phyloP scores from a whole-genome alignment of 2,329 filamentous ascomycete genomes.

The Dactylonectria estremocensis region DNA sequence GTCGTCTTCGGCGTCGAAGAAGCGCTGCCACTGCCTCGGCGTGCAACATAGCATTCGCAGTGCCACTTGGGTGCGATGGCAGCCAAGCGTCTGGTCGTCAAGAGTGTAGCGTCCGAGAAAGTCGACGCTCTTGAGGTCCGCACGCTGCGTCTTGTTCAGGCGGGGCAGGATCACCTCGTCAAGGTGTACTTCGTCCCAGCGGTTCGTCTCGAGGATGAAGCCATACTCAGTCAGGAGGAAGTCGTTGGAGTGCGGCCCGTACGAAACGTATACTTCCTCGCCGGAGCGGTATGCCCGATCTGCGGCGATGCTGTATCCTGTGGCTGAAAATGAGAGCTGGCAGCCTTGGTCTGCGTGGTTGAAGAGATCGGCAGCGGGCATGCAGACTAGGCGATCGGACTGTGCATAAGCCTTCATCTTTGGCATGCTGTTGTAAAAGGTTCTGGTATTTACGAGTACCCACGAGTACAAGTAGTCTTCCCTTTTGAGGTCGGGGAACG shows the following conservation, averaged over 20 bases:
- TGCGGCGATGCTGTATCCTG: conserved; percentile 68
- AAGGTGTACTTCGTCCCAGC: conserved; percentile 65
- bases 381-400: conserved; percentile 77
- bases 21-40: conserved; percentile 57
- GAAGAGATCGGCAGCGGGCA: conserved; percentile 82
- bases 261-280: conserved; percentile 79
- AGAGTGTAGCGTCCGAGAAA: conserved; percentile 67
- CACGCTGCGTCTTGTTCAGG: conserved; percentile 55
- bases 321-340: conserved; percentile 64
- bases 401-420: conserved; percentile 59
- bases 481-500: conserved; percentile 51
- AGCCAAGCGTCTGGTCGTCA: conserved; percentile 57
- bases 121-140: conserved; percentile 59
- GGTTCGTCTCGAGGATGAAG: conserved; percentile 64
- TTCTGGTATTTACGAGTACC: conserved; percentile 74
- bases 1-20: conserved; percentile 59
- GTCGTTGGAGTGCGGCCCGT: conserved; percentile 81
- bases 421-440: conserved; percentile 70
- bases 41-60: conserved; percentile 57
- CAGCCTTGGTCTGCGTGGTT: conserved; percentile 70
- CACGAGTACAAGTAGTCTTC: conserved; percentile 69
- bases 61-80: conserved; percentile 69
- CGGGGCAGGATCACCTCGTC: conserved; percentile 63
- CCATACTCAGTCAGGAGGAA: conserved; percentile 80
- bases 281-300: conserved; percentile 67